Evolutionary conservation across 805 yeast genomes (phyloP).

Genomic region (Saturnispora zaruensis): DNA sequence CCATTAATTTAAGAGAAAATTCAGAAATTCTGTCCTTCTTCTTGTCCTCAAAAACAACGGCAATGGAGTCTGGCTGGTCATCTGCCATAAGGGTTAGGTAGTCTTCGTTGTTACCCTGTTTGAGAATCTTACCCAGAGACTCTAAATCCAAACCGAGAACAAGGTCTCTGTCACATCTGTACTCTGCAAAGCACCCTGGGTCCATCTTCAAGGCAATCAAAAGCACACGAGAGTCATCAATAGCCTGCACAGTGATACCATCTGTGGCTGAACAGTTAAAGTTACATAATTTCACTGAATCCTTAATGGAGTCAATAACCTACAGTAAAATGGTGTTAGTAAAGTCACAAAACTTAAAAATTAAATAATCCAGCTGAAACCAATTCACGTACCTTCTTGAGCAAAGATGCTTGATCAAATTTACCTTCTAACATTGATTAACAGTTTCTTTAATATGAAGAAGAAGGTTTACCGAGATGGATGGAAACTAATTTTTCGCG

Average conservation of each 20-base stretch:
- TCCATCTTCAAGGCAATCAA: constrained; percentile 84
- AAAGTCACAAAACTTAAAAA: not conserved
- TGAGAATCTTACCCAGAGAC: constrained; percentile 79
- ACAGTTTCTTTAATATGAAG: not conserved
- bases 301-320: constrained; percentile 89
- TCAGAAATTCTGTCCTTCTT: constrained; percentile 87
- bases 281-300: constrained; percentile 90
- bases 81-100: constrained; percentile 83
- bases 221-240: constrained; percentile 93
- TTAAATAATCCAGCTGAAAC: too few species aligned
- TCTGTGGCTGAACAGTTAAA: constrained; percentile 85
- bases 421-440: constrained; percentile 92
- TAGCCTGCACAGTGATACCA: constrained; percentile 95
- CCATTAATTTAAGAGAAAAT: constrained; percentile 87
- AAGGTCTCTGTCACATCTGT: constrained; percentile 90
- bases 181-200: constrained; percentile 78
- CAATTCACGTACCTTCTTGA: constrained; percentile 54
- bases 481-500: not conserved
- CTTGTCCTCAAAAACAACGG: constrained; percentile 83
- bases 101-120: constrained; percentile 87
- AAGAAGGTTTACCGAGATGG: not conserved
- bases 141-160: constrained; percentile 87
- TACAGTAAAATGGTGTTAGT: constrained; percentile 11
- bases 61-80: constrained; percentile 58
- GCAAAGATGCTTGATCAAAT: constrained; percentile 83